A percentile compares a stretch with the other conserved stretches of the same genome.
Conservation (phyloP, 306 rosid species). For the Hippophae tibetana region DNA sequence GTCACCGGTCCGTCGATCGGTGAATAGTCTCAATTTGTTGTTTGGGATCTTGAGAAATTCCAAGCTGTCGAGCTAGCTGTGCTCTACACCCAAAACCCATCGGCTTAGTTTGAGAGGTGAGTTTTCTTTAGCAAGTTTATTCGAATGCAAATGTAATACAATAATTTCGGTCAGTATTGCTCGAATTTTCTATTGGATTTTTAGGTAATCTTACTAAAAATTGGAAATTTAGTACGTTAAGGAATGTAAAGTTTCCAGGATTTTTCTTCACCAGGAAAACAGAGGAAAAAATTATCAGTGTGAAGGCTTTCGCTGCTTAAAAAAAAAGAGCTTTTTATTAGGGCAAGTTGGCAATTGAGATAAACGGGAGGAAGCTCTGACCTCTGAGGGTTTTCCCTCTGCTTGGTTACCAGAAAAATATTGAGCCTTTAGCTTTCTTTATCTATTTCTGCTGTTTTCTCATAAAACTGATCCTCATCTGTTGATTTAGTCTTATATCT, state of each 20-base stretch:
- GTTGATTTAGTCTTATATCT: background rate
- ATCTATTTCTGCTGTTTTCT: background rate
- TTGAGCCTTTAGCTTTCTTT: background rate
- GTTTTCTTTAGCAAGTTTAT: background rate
- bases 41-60: background rate
- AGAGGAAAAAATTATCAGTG: background rate
- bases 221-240: no score
- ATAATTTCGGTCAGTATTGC: background rate
- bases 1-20: background rate
- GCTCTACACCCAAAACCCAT: background rate
- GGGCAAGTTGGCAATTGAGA: no score
- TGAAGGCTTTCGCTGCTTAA: background rate
- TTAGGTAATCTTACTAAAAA: background rate
- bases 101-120: background rate
- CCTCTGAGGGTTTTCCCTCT: background rate
- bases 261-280: background rate
- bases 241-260: background rate
- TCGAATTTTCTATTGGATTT: background rate
- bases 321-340: background rate
- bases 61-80: background rate
- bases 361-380: no score
- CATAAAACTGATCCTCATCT: background rate
- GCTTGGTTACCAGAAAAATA: background rate
- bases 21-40: background rate
- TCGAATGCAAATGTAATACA: background rate